Percentiles rank a stretch among this genome's conserved stretches.
phyloP scores from a whole-genome alignment of 1,284 basidiomycete genomes.

The Psilocybe mexicana region DNA sequence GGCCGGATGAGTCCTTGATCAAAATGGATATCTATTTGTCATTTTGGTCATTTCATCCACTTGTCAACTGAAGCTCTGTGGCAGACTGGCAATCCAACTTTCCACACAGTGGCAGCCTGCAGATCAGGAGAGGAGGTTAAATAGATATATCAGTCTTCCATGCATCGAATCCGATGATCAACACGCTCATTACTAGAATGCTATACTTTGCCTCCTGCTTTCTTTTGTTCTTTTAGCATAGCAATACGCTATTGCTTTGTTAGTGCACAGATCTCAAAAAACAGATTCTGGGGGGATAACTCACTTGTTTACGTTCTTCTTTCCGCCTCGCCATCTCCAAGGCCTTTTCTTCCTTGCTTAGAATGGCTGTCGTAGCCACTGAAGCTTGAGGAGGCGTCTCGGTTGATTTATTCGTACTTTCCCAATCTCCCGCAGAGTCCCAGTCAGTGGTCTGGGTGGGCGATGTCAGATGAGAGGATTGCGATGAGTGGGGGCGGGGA shows the following conservation, averaged over 20 bases:
- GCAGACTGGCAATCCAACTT: too few species aligned
- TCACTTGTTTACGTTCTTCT: constrained; percentile 83
- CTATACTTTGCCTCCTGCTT: constrained; percentile 33
- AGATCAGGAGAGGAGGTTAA: too few species aligned
- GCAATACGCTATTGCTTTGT: constrained; percentile 55
- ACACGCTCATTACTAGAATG: neutral
- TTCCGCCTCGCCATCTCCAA: constrained; percentile 86
- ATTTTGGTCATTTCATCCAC: too few species aligned
- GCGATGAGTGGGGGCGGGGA: constrained; percentile 18
- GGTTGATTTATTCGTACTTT: constrained; percentile 11
- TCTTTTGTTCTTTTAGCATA: constrained; percentile 72
- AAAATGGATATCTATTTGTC: too few species aligned
- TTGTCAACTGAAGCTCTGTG: too few species aligned
- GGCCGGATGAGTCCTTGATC: too few species aligned
- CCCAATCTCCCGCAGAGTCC: constrained; percentile 27
- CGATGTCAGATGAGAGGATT: constrained; percentile 21
- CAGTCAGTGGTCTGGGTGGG: constrained; percentile 22
- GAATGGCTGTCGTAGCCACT: constrained; percentile 32
- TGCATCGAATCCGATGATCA: neutral
- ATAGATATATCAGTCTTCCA: too few species aligned
- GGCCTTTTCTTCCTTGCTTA: constrained; percentile 88
- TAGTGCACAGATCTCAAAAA: neutral
- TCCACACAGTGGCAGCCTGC: too few species aligned
- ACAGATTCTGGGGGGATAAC: constrained; percentile 18
- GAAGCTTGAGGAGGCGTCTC: constrained; percentile 20